Percentiles rank a stretch among this genome's conserved stretches.
These are phyloP conservation scores for Albugo laibachii DNA, from an alignment of 352 stramenopile species.

Conservation along the genomic window DNA sequence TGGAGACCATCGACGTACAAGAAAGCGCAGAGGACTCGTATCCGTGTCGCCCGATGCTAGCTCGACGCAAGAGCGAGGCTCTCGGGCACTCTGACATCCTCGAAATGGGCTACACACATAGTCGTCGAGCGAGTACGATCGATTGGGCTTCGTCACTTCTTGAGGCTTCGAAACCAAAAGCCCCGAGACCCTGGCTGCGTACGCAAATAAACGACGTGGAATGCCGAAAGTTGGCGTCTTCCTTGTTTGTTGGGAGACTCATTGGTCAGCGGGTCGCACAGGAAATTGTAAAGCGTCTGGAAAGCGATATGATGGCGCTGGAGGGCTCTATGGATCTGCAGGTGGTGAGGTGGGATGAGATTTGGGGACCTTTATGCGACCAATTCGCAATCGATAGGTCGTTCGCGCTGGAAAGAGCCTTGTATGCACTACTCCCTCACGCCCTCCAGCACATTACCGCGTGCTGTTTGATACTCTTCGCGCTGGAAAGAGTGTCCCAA, in stretches of 20 bases:
- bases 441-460: conserved; percentile 68
- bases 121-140: background rate
- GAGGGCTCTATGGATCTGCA: conserved; percentile 28
- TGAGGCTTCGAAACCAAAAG: background rate
- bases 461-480: conserved; percentile 54
- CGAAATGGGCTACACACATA: background rate
- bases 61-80: background rate
- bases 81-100: background rate
- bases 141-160: background rate
- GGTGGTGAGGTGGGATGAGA: conserved; percentile 23
- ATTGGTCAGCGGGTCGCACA: conserved; percentile 64
- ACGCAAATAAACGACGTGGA: conserved; percentile 74
- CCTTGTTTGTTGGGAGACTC: conserved; percentile 73
- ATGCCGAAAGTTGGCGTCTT: conserved; percentile 66
- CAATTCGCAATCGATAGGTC: conserved; percentile 64
- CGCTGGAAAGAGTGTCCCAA: conserved; percentile 25
- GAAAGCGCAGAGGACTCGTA: conserved; percentile 1
- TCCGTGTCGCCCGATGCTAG: background rate
- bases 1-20: conserved; percentile 10
- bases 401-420: conserved; percentile 56
- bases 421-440: conserved; percentile 63
- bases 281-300: conserved; percentile 17
- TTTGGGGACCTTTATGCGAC: conserved; percentile 46
- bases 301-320: conserved; percentile 51
- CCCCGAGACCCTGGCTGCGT: conserved; percentile 39